Percentiles rank a stretch among this genome's conserved stretches.
These are phyloP conservation scores for Maudiozyma barnettii DNA, from an alignment of 805 yeast species.

Conservation along the genomic window DNA sequence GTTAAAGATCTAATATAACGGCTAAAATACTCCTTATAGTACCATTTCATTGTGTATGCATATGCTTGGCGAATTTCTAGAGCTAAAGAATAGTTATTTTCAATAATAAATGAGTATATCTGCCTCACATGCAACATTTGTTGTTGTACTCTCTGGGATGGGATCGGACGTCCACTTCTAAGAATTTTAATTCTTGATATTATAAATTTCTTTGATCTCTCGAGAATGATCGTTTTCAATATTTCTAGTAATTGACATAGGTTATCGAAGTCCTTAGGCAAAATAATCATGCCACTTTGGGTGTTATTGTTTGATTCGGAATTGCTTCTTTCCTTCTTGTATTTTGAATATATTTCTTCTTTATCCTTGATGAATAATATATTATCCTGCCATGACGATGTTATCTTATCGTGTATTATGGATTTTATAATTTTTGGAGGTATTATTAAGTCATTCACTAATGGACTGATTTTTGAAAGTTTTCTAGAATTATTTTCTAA, in stretches of 20 bases:
- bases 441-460: slow-evolving; percentile 64
- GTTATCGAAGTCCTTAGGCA: slow-evolving; percentile 23
- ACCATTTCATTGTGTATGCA: slow-evolving; percentile 86
- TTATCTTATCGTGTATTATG: slow-evolving; percentile 48
- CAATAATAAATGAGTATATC: slow-evolving; percentile 45
- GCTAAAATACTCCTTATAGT: slow-evolving; percentile 68
- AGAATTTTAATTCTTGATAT: slow-evolving; percentile 57
- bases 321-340: slow-evolving; percentile 16
- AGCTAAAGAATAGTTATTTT: slow-evolving; percentile 54
- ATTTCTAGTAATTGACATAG: slow-evolving; percentile 31
- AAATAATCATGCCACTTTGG: background rate
- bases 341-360: slow-evolving; percentile 40
- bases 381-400: slow-evolving; percentile 56
- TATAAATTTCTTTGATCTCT: slow-evolving; percentile 63
- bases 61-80: slow-evolving; percentile 71
- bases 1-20: slow-evolving; percentile 68
- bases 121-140: slow-evolving; percentile 55
- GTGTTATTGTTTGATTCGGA: background rate
- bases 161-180: slow-evolving; percentile 46
- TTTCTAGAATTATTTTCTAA: slow-evolving; percentile 40
- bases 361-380: slow-evolving; percentile 50
- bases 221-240: slow-evolving; percentile 56
- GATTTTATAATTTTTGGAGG: slow-evolving; percentile 62
- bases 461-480: slow-evolving; percentile 52
- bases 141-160: slow-evolving; percentile 69